Base-by-base conservation (phyloP, 2,329 filamentous ascomycete genomes). In the Magnaporthiopsis incrustans region DNA sequence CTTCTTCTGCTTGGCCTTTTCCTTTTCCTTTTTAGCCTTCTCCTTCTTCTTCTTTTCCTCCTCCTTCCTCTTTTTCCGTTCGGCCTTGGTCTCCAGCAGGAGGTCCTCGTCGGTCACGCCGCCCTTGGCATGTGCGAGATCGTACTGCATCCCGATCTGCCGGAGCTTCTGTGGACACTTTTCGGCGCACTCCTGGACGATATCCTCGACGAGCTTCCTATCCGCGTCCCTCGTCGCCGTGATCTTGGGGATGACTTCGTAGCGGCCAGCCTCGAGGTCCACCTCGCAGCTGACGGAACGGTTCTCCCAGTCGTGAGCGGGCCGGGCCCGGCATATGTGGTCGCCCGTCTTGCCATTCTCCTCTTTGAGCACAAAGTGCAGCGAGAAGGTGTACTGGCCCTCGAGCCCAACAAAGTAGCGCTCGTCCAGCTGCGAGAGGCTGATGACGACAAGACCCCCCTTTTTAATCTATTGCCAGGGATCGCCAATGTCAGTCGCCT, bases 231-330 rank as follows among this genome's bases (percentile, higher is more conserved):
- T 70, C 33, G 70, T 70, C 0, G 88, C 87, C 5, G 84, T 86
- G 68, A 91, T 82, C 71, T 89, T 90, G 69, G 90, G 84, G 11
- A 91, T 76, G 0, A 92, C 83, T 58, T 84, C 84, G 73, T 91
- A 92, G 22, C 78, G 82, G 7, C 89, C 89, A 0, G 87, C 80
- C 38, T 89, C 85, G 1, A 92, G 82, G 53, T 86, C 78, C n/a
- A 91, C 78, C 70, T 92, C 89, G n/a, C 85, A 87, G 64, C 85
- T 89, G 18, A 90, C 84, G 1, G 86, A 88, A 10, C 89, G 83
- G 60, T 79, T 82, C 78, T 88, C 74, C 69, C 73, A 74, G 15
- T 67, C 68, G 61, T 72, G 69, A n/a, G 70, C 71, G 8, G 73
- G 70, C 0, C 74, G 72, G 4, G 75, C 75, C 10, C 73, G 70